A percentile compares a stretch with the other conserved stretches of the same genome.
phyloP scores from a whole-genome alignment of 83 land plant species.

The Picea abies region DNA sequence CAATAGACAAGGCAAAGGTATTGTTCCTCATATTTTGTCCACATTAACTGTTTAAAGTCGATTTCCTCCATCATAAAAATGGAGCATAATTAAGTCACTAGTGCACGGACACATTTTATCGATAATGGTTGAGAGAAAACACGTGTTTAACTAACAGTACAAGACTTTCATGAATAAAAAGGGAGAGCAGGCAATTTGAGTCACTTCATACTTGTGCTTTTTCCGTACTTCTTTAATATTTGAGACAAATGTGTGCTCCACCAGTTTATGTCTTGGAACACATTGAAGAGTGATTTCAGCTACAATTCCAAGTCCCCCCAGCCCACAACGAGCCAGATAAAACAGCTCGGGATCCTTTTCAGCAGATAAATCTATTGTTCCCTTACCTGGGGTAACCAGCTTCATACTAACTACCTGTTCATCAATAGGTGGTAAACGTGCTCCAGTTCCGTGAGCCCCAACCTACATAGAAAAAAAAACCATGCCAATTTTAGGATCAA shows the following conservation, averaged over 20 bases:
- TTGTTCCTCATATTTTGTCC: background rate
- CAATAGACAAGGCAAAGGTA: background rate
- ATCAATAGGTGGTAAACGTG: slow-evolving; percentile 71
- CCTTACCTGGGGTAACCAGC: slow-evolving; percentile 90
- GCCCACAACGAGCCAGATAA: slow-evolving; percentile 97
- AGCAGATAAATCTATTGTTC: slow-evolving; percentile 87
- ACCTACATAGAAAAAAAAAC: slow-evolving; percentile 53
- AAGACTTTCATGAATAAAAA: too few relatives aligned
- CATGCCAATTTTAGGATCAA: background rate
- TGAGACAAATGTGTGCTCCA: too few relatives aligned
- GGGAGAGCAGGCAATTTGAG: too few relatives aligned
- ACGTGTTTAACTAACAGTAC: background rate
- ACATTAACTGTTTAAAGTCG: background rate
- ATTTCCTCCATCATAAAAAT: background rate
- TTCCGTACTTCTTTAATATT: slow-evolving; percentile 69
- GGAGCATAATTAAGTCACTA: background rate
- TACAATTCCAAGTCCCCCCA: slow-evolving; percentile 97
- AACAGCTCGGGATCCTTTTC: slow-evolving; percentile 93
- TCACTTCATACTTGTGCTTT: slow-evolving; percentile 81
- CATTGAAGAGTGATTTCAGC: slow-evolving; percentile 98
- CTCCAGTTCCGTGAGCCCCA: slow-evolving; percentile 99
- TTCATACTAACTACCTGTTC: slow-evolving; percentile 62
- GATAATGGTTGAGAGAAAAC: background rate
- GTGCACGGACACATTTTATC: background rate
- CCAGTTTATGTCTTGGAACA: slow-evolving; percentile 67